Conservation (phyloP, 805 yeast genomes). For the Maudiozyma pseudohumilis region DNA sequence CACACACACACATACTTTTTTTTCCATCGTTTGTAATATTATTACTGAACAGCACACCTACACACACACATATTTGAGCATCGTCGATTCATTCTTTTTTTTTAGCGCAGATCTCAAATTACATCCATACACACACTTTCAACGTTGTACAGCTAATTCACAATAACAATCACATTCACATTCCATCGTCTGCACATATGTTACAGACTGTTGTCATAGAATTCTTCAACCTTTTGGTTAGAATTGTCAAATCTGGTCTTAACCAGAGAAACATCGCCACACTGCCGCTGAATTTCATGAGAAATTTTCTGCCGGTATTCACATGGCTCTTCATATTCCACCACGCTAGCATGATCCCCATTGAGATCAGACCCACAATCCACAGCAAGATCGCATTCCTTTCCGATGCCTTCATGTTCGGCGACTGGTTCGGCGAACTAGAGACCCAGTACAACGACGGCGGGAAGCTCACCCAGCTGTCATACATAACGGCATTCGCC, state of each 20-base stretch:
- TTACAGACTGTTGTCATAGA: not conserved
- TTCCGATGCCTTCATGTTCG: conserved; percentile 22
- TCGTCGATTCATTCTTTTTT: too few species aligned
- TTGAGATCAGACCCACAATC: conserved; percentile 42
- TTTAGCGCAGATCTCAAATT: too few species aligned
- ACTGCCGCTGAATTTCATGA: conserved; percentile 35
- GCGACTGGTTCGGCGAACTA: conserved; percentile 26
- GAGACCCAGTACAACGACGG: conserved; percentile 11
- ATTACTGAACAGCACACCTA: too few species aligned
- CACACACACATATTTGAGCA: too few species aligned
- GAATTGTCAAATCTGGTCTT: conserved; percentile 11
- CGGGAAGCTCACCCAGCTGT: conserved; percentile 6
- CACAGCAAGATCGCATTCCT: conserved; percentile 39
- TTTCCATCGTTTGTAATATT: too few species aligned
- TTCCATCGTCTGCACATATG: too few species aligned
- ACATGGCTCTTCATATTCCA: conserved; percentile 49
- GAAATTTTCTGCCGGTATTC: conserved; percentile 44
- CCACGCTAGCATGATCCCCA: conserved; percentile 50
- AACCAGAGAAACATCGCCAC: conserved; percentile 33
- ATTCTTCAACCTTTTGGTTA: conserved; percentile 1
- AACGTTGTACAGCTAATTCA: not conserved
- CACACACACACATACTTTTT: too few species aligned
- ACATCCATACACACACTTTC: not conserved
- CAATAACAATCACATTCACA: not conserved
- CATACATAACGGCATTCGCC: conserved; percentile 10